Evolutionary conservation across 1,284 basidiomycete species (phyloP).

Genomic region (Naganishia liquefaciens): DNA sequence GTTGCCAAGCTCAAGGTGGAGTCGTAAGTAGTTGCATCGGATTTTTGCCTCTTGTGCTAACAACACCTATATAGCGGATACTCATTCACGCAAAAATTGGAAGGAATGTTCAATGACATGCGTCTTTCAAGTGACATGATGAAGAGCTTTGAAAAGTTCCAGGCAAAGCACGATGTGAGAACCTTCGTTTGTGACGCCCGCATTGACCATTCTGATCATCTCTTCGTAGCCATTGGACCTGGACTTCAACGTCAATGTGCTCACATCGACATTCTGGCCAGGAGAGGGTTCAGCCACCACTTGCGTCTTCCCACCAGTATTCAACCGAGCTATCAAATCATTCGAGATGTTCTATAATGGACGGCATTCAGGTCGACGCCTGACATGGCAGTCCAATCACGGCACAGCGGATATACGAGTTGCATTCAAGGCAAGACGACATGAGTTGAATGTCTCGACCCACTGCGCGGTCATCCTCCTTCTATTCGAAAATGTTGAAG

Average conservation of each 20-base stretch:
- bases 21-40: slow-evolving; percentile 51
- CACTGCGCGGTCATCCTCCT: slow-evolving; percentile 85
- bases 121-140: slow-evolving; percentile 82
- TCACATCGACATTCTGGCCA: slow-evolving; percentile 94
- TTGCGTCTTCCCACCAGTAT: slow-evolving; percentile 67
- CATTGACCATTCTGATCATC: background rate
- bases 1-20: slow-evolving; percentile 97
- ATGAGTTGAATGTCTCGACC: slow-evolving; percentile 93
- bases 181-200: background rate
- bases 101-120: slow-evolving; percentile 99
- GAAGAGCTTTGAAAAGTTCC: slow-evolving; percentile 67
- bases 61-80: slow-evolving; percentile 63
- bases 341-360: slow-evolving; percentile 91
- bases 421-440: slow-evolving; percentile 73
- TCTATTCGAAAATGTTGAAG: slow-evolving; percentile 74
- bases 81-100: slow-evolving; percentile 96
- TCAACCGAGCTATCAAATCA: slow-evolving; percentile 67
- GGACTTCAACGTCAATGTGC: slow-evolving; percentile 80
- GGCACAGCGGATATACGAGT: slow-evolving; percentile 89
- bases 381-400: slow-evolving; percentile 92
- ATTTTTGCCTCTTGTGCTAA: background rate
- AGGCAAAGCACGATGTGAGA: slow-evolving; percentile 62
- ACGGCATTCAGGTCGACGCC: slow-evolving; percentile 81
- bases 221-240: slow-evolving; percentile 64
- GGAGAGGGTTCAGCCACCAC: slow-evolving; percentile 61